Evolutionary conservation across 2,329 filamentous ascomycete genomes (phyloP), one percentile per base, ranked within the genome.

Genomic region (Chalara sp.): DNA sequence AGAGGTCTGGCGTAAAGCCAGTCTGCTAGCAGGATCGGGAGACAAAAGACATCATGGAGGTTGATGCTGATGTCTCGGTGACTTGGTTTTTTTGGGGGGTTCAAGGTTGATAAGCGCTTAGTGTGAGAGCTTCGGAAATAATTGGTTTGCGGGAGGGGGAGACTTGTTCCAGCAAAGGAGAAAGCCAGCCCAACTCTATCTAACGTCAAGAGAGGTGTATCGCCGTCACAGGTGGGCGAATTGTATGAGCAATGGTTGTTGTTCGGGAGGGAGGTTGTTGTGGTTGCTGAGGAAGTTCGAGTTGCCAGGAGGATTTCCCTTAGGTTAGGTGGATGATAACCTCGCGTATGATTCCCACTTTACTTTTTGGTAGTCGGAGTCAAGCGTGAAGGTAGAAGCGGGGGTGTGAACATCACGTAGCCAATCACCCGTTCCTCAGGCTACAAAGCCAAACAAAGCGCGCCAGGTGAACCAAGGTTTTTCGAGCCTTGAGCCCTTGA

Each of bases 21-120:
- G 21, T 21, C 32, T 33, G 54, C 56, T 61, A 62, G 58, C 58
- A 61, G 48, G 32, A 43, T 32, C 44, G 30, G n/a, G 42, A 51
- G 40, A 35, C 21, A 37, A 50, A 53, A 62, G 56, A 60, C 60
- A 63, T 62, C 61, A 59, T 60, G 53, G 41, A 39, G 46, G 58
- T 59, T 61, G 57, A 58, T 56, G 59, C 37, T 60, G 52, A 58
- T 57, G 57, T 61, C 57, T 71, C 39, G 35, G 35, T n/a, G 62
- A n/a, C 12, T 31, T 46, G 5, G 6, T 13, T 5, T 32, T 13
- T n/a, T n/a, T 32, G 11, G 37, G 45, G 51, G 44, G 46, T 53
- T 52, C 50, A 55, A 10, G 44, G 49, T 47, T 50, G 45, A 51
- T 47, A 53, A 54, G 51, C 50, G 49, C 44, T 42, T 31, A 44